A percentile compares a stretch with the other conserved stretches of the same genome.
Evolutionary conservation across 2,329 filamentous ascomycete genomes (phyloP).

Genomic region (Myrmaecium sp.): DNA sequence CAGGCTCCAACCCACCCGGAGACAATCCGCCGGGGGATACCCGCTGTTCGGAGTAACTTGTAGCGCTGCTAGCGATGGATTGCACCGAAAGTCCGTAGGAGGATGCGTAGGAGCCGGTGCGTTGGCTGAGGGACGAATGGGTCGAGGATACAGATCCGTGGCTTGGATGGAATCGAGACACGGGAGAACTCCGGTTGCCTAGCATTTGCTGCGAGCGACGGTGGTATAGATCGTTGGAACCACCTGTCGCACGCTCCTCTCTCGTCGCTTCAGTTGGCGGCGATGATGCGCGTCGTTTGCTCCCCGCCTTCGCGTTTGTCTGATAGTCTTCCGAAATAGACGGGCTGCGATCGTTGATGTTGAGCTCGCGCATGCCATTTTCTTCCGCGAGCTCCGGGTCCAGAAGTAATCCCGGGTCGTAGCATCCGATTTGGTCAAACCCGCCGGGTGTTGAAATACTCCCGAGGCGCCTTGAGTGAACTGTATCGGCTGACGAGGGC

Average conservation of each 20-base stretch:
- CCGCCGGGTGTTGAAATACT: slow-evolving; percentile 29
- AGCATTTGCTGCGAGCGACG: slow-evolving; percentile 38
- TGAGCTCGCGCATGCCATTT: slow-evolving; percentile 31
- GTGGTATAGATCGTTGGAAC: slow-evolving; percentile 32
- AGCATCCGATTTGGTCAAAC: slow-evolving; percentile 41
- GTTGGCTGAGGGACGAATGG: slow-evolving; percentile 41
- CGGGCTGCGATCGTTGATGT: slow-evolving; percentile 36
- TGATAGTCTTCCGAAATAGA: slow-evolving; percentile 27
- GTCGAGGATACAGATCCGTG: slow-evolving; percentile 46
- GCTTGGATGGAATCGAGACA: slow-evolving; percentile 36
- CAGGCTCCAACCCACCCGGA: slow-evolving; percentile 38
- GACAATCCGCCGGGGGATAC: slow-evolving; percentile 44
- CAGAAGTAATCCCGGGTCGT: slow-evolving; percentile 41
- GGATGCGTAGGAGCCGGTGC: slow-evolving; percentile 46
- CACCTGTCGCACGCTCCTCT: slow-evolving; percentile 27
- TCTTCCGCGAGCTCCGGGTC: slow-evolving; percentile 36
- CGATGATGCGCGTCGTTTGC: slow-evolving; percentile 48
- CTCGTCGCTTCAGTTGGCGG: slow-evolving; percentile 39
- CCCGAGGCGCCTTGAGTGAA: slow-evolving; percentile 26
- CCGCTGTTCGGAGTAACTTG: slow-evolving; percentile 44
- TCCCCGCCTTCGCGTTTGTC: slow-evolving; percentile 31
- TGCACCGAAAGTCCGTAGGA: slow-evolving; percentile 41
- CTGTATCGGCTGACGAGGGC: slow-evolving; percentile 11
- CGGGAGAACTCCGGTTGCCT: slow-evolving; percentile 36
- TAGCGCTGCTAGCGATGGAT: slow-evolving; percentile 48